A percentile compares a stretch with the other conserved stretches of the same genome.
phyloP scores from a whole-genome alignment of 2,329 filamentous ascomycete species.

The Neophaeococcomyces aloes region DNA sequence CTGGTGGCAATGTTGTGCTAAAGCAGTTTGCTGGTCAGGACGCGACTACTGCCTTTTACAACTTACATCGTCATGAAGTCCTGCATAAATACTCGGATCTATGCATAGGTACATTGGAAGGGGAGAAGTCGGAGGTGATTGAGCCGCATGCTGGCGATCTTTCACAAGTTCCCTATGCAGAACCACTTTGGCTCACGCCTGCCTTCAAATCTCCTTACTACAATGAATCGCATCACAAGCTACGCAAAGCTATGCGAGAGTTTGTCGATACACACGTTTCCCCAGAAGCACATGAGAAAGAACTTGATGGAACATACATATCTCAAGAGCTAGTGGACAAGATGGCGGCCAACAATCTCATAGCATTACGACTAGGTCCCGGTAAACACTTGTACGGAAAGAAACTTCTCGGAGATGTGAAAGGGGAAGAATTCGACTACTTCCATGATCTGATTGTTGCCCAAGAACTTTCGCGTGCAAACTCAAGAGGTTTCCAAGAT shows the following conservation, averaged over 20 bases:
- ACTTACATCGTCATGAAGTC: slow-evolving; percentile 85
- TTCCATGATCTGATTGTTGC: slow-evolving; percentile 60
- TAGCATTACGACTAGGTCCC: slow-evolving; percentile 57
- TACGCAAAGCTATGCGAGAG: slow-evolving; percentile 56
- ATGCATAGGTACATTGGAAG: slow-evolving; percentile 62
- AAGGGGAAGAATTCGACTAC: slow-evolving; percentile 66
- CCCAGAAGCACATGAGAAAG: slow-evolving; percentile 58
- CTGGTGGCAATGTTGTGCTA: slow-evolving; percentile 35
- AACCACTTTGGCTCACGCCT: slow-evolving; percentile 71
- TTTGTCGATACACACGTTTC: slow-evolving; percentile 56
- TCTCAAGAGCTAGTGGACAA: slow-evolving; percentile 53
- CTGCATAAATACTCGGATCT: slow-evolving; percentile 66
- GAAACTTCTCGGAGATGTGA: slow-evolving; percentile 53
- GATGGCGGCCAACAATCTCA: slow-evolving; percentile 56
- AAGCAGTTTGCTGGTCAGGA: slow-evolving; percentile 33
- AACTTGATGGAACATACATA: slow-evolving; percentile 54
- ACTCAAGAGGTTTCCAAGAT: slow-evolving; percentile 72
- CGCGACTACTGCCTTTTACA: slow-evolving; percentile 50
- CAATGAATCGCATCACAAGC: slow-evolving; percentile 51
- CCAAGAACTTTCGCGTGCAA: slow-evolving; percentile 60
- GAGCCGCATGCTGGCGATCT: slow-evolving; percentile 60
- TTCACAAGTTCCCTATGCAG: slow-evolving; percentile 69
- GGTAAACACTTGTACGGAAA: slow-evolving; percentile 56
- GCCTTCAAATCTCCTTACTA: slow-evolving; percentile 67
- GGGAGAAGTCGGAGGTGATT: slow-evolving; percentile 65